Evolutionary conservation across 2,329 filamentous ascomycete genomes (phyloP).

Genomic region (Neocatenulostroma microsporum): DNA sequence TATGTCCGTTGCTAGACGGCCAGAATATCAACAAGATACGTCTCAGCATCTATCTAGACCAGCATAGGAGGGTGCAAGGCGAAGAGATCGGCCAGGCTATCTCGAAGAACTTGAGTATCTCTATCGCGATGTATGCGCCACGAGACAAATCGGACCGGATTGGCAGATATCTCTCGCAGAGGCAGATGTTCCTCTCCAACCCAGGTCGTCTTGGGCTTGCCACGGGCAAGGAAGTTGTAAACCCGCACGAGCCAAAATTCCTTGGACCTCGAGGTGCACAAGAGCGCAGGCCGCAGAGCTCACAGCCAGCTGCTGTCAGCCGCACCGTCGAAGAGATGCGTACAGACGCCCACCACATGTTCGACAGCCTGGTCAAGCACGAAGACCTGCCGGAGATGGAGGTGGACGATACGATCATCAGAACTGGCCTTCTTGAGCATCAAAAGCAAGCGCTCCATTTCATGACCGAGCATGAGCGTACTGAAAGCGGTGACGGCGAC

Average conservation of each 20-base stretch:
- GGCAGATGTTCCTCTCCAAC: constrained; percentile 57
- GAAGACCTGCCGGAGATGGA: constrained; percentile 71
- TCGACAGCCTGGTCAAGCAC: constrained; percentile 67
- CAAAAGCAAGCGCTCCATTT: constrained; percentile 88
- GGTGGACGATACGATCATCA: constrained; percentile 54
- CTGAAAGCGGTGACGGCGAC: constrained; percentile 42
- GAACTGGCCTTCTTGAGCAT: constrained; percentile 63
- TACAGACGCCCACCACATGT: constrained; percentile 75
- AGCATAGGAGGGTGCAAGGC: constrained; percentile 53
- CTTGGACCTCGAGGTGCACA: constrained; percentile 6
- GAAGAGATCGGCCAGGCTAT: constrained; percentile 58
- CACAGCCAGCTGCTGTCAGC: constrained; percentile 23
- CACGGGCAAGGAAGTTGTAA: constrained; percentile 61
- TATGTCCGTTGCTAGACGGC: constrained; percentile 65
- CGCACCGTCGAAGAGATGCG: constrained; percentile 80
- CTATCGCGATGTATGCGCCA: constrained; percentile 73
- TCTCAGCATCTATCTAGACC: constrained; percentile 62
- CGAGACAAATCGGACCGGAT: constrained; percentile 57
- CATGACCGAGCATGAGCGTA: constrained; percentile 68
- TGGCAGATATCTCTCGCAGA: constrained; percentile 59
- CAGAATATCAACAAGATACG: constrained; percentile 55
- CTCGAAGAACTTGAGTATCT: constrained; percentile 56
- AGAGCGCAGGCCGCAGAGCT: constrained; percentile 10
- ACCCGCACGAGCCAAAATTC: constrained; percentile 58
- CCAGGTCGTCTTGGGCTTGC: constrained; percentile 38